phyloP scores from a whole-genome alignment of 73 alveolate genomes.

The Blepharisma japonicum region DNA sequence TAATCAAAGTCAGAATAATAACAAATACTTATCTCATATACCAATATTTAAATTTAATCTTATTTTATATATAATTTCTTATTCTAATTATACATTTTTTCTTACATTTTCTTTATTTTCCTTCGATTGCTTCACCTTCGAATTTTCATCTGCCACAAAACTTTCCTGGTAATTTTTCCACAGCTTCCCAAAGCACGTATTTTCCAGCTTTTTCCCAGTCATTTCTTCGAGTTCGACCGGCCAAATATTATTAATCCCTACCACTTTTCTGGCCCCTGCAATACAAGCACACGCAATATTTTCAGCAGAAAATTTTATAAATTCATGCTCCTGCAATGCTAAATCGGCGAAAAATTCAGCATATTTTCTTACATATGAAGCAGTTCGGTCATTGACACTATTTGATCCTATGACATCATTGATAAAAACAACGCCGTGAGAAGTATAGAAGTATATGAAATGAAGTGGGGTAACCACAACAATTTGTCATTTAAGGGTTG shows the following conservation, averaged over 20 bases:
- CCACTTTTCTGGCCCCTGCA: conserved; percentile 49
- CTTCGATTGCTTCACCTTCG: no score
- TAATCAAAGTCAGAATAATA: no score
- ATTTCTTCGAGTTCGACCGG: conserved; percentile 38
- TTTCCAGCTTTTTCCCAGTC: conserved; percentile 25
- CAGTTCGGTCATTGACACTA: neutral
- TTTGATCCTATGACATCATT: conserved; percentile 16
- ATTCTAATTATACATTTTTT: no score
- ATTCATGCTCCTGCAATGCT: conserved; percentile 48
- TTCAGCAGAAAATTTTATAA: conserved; percentile 42
- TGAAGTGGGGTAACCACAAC: conserved; percentile 47
- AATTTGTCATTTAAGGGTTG: conserved; percentile 46
- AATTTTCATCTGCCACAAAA: no score
- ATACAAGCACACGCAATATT: conserved; percentile 51
- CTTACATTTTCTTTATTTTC: no score
- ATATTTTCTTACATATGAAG: conserved; percentile 30
- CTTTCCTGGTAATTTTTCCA: no score
- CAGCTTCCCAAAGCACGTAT: no score
- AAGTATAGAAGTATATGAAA: conserved; percentile 35
- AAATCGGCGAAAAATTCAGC: conserved; percentile 59
- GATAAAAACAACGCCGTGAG: conserved; percentile 50
- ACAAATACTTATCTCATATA: no score
- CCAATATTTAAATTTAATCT: no score
- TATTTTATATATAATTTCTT: no score
- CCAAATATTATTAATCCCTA: conserved; percentile 44